Conservation (phyloP, 1,284 basidiomycete genomes). For the Volvariella volvacea region DNA sequence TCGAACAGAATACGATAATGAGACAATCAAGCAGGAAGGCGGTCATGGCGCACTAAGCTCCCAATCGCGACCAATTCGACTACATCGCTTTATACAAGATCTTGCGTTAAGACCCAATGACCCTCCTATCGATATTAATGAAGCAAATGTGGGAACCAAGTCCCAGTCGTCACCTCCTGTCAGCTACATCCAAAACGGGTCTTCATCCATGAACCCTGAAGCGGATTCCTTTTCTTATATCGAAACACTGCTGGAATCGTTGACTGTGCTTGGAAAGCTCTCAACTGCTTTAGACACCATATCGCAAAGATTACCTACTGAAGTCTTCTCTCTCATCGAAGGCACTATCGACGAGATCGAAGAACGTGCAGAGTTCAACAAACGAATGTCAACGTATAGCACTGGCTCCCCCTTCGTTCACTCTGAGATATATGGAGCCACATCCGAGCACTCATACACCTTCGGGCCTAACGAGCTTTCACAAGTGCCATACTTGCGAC, state of each 20-base stretch:
- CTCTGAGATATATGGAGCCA: constrained; percentile 50
- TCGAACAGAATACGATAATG: constrained; percentile 53
- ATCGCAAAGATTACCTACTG: constrained; percentile 77
- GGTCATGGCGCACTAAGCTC: constrained; percentile 23
- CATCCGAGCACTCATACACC: constrained; percentile 19
- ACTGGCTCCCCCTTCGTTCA: constrained; percentile 23
- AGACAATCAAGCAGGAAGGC: constrained; percentile 20
- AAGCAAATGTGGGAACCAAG: constrained; percentile 32
- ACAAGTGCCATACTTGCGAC: constrained; percentile 49
- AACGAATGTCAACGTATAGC: constrained; percentile 42
- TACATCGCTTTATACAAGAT: constrained; percentile 63
- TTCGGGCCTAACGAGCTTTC: constrained; percentile 21
- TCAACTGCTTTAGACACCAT: constrained; percentile 82
- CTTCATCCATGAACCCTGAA: constrained; percentile 69
- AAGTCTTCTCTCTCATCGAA: constrained; percentile 86
- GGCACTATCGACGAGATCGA: constrained; percentile 87
- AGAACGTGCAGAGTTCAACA: constrained; percentile 75
- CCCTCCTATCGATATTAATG: constrained; percentile 67
- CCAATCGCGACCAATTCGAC: constrained; percentile 30
- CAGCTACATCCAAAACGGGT: constrained; percentile 9
- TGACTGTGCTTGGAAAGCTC: constrained; percentile 87
- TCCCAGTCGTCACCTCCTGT: constrained; percentile 7
- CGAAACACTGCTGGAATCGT: constrained; percentile 88
- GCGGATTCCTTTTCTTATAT: constrained; percentile 92
- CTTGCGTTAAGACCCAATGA: constrained; percentile 77